Conservation (phyloP, 768 basidiomycete species). For the Lactifluus pinguis region DNA sequence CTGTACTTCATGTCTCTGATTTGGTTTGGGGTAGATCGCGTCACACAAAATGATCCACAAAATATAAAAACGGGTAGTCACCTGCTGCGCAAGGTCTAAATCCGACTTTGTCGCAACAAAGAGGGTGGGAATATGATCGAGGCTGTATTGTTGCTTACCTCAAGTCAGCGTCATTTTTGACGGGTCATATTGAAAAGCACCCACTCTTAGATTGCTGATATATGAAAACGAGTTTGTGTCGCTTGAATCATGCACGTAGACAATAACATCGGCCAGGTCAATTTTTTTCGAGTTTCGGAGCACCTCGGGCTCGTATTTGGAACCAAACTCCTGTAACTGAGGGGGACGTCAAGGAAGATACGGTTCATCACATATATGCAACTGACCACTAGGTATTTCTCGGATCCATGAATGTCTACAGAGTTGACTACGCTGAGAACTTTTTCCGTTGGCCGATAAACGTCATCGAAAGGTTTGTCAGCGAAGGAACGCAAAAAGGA, state of each 20-base stretch:
- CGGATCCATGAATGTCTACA: constrained; percentile 88
- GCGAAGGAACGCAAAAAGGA: constrained; percentile 77
- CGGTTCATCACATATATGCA: neutral
- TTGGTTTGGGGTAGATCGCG: constrained; percentile 25
- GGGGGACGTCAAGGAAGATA: neutral
- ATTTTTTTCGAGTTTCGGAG: constrained; percentile 85
- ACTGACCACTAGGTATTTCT: constrained; percentile 94
- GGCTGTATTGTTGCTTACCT: constrained; percentile 86
- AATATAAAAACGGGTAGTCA: constrained; percentile 25
- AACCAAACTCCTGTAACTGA: constrained; percentile 95
- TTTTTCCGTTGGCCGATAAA: constrained; percentile 84
- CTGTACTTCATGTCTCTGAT: constrained; percentile 94
- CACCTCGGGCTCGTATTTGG: constrained; percentile 87
- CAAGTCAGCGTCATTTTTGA: constrained; percentile 13
- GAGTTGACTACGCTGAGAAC: constrained; percentile 89
- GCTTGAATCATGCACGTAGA: constrained; percentile 95
- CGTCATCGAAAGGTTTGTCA: constrained; percentile 63
- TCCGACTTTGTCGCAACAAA: constrained; percentile 99
- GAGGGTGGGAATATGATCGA: constrained; percentile 90
- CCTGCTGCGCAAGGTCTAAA: constrained; percentile 92
- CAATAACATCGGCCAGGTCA: constrained; percentile 87
- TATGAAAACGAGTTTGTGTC: constrained; percentile 99
- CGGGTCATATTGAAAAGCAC: constrained; percentile 21
- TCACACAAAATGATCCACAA: neutral
- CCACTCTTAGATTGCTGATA: constrained; percentile 88